phyloP scores from a whole-genome alignment of 305 asterid species.

The Euphrasia arctica region DNA sequence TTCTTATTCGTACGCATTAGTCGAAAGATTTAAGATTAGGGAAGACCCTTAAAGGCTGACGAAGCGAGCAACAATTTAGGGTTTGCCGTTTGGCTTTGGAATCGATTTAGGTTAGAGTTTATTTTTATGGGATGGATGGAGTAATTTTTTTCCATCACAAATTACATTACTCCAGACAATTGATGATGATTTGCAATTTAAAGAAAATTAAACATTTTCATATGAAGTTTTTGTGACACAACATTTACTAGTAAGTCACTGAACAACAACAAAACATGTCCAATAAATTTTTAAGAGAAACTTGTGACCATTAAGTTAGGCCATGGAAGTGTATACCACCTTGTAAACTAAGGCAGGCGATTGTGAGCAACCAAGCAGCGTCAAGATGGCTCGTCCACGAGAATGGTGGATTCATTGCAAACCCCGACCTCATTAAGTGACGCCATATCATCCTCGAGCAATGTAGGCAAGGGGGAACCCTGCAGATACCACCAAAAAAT shows the following conservation, averaged over 20 bases:
- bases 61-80: too few species aligned
- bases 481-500: slow-evolving; percentile 30
- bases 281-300: too few species aligned
- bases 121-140: too few species aligned
- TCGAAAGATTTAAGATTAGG: too few species aligned
- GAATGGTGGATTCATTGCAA: slow-evolving; percentile 71
- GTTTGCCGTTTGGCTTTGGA: too few species aligned
- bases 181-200: too few species aligned
- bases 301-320: not conserved
- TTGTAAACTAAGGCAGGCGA: not conserved
- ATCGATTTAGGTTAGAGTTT: too few species aligned
- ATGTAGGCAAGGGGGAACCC: slow-evolving; percentile 74
- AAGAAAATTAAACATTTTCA: not conserved
- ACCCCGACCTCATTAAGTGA: slow-evolving; percentile 75
- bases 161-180: too few species aligned
- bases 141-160: too few species aligned
- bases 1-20: too few species aligned
- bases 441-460: slow-evolving; percentile 81
- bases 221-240: not conserved
- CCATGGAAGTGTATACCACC: slow-evolving; percentile 2
- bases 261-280: not conserved
- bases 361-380: not conserved
- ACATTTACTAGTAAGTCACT: not conserved
- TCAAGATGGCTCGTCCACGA: slow-evolving; percentile 63
- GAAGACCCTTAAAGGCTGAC: too few species aligned